phyloP scores from a whole-genome alignment of 2,329 filamentous ascomycete genomes.

The Penicillium sp. region DNA sequence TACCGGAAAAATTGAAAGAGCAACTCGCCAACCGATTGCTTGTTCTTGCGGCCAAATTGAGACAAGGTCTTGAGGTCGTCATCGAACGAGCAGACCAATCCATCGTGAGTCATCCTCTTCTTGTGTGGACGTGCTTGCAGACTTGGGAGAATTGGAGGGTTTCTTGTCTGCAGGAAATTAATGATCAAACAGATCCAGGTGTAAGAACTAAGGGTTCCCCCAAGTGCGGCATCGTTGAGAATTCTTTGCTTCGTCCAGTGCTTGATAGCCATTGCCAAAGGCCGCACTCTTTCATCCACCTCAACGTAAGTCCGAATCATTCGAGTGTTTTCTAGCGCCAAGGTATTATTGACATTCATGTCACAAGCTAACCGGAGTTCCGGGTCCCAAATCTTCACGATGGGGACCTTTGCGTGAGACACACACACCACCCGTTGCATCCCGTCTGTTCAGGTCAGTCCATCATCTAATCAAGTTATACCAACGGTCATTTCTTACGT shows the following conservation, averaged over 20 bases:
- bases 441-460: slow-evolving; percentile 61
- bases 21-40: slow-evolving; percentile 78
- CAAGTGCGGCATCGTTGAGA: slow-evolving; percentile 95
- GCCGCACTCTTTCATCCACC: slow-evolving; percentile 84
- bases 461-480: slow-evolving; percentile 5
- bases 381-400: slow-evolving; percentile 98
- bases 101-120: slow-evolving; percentile 62
- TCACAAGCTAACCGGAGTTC: slow-evolving; percentile 86
- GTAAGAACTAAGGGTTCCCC: slow-evolving; percentile 94
- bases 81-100: slow-evolving; percentile 73
- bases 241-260: slow-evolving; percentile 93
- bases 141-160: slow-evolving; percentile 79
- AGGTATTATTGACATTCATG: slow-evolving; percentile 98
- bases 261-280: slow-evolving; percentile 94
- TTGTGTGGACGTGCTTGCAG: slow-evolving; percentile 73
- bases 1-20: slow-evolving; percentile 94
- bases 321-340: slow-evolving; percentile 91
- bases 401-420: slow-evolving; percentile 91
- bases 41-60: slow-evolving; percentile 75
- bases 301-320: slow-evolving; percentile 98
- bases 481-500: slow-evolving; percentile 58
- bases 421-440: slow-evolving; percentile 98
- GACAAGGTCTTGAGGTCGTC: slow-evolving; percentile 76
- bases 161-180: slow-evolving; percentile 86
- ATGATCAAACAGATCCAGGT: slow-evolving; percentile 99